Conservation (phyloP, 2,329 filamentous ascomycete genomes). For the Thielaviopsis populi region DNA sequence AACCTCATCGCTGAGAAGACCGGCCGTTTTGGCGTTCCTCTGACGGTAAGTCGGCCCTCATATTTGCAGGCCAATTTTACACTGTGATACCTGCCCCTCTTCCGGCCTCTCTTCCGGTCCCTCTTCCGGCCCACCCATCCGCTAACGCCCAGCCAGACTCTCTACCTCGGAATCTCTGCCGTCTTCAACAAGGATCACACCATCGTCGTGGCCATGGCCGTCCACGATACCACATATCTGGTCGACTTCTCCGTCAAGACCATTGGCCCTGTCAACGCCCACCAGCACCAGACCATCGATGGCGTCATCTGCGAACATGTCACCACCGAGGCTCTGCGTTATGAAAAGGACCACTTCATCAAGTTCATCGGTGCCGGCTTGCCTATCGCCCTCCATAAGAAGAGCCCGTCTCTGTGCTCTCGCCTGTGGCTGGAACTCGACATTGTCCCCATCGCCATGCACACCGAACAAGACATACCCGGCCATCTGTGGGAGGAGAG, state of each 20-base stretch:
- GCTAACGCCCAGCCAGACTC: slow-evolving; percentile 27
- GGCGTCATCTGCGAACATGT: slow-evolving; percentile 45
- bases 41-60: slow-evolving; percentile 28
- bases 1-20: slow-evolving; percentile 30
- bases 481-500: slow-evolving; percentile 37
- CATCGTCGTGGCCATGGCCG: slow-evolving; percentile 48
- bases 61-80: not conserved
- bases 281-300: slow-evolving; percentile 26
- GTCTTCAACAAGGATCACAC: slow-evolving; percentile 35
- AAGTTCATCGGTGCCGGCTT: slow-evolving; percentile 67
- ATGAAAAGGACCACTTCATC: slow-evolving; percentile 49
- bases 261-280: slow-evolving; percentile 31
- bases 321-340: slow-evolving; percentile 39
- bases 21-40: slow-evolving; percentile 30
- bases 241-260: slow-evolving; percentile 54
- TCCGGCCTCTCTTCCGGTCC: too few species aligned
- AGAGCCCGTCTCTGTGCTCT: slow-evolving; percentile 51
- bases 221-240: slow-evolving; percentile 61
- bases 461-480: slow-evolving; percentile 31
- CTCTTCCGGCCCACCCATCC: too few species aligned
- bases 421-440: slow-evolving; percentile 64
- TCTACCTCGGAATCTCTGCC: slow-evolving; percentile 49
- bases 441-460: slow-evolving; percentile 55
- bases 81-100: too few species aligned
- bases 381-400: slow-evolving; percentile 40